These are phyloP conservation scores for Yarrowia porcina DNA, from an alignment of 805 yeast genomes.

Conservation along the genomic window DNA sequence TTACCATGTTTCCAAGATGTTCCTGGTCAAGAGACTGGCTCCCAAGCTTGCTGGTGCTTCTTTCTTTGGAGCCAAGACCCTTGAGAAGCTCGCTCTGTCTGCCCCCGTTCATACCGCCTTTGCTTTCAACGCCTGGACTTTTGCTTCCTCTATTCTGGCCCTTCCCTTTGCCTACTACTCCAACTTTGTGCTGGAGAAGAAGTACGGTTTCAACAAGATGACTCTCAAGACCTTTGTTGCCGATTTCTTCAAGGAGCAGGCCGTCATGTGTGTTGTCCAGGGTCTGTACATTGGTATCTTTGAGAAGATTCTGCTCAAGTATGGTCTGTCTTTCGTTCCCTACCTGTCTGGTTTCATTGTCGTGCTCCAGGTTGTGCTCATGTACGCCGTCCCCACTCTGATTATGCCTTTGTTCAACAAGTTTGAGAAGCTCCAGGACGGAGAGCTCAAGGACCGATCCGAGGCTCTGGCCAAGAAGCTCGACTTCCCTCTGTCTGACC, in stretches of 20 bases:
- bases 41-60: constrained; percentile 51
- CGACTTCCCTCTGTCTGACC: constrained; percentile 79
- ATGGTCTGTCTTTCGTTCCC: constrained; percentile 75
- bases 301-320: constrained; percentile 74
- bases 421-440: constrained; percentile 83
- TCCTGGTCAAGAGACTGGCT: constrained; percentile 30
- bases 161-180: constrained; percentile 72
- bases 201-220: constrained; percentile 87
- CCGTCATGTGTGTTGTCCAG: constrained; percentile 57
- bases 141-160: constrained; percentile 51
- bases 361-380: constrained; percentile 64
- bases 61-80: constrained; percentile 55
- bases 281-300: constrained; percentile 71
- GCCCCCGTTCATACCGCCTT: constrained; percentile 60
- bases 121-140: constrained; percentile 52
- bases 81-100: constrained; percentile 20
- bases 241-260: constrained; percentile 63
- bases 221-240: constrained; percentile 68
- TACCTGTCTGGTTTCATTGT: constrained; percentile 74
- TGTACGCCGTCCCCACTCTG: constrained; percentile 75
- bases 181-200: constrained; percentile 86
- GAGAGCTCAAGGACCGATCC: constrained; percentile 78
- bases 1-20: constrained; percentile 51
- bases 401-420: constrained; percentile 93
- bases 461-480: constrained; percentile 72